Percentiles rank a stretch among this genome's conserved stretches.
Evolutionary conservation across 306 rosid species (phyloP).

Genomic region (Quercus glauca): DNA sequence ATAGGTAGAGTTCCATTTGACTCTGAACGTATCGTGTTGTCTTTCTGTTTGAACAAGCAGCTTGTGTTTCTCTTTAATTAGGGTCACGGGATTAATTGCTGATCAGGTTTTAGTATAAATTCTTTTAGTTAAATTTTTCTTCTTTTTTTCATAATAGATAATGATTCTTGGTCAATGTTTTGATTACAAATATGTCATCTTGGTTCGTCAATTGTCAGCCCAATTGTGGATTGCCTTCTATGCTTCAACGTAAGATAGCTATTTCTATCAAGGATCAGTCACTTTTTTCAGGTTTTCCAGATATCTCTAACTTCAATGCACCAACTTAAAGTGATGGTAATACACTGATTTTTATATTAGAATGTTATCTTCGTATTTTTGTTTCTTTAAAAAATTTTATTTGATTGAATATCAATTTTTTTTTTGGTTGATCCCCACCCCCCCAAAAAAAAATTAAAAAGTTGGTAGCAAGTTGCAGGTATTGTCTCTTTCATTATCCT

Average conservation of each 20-base stretch:
- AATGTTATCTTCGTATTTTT: too few relatives aligned
- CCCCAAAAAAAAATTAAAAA: constrained; percentile 10
- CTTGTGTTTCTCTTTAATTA: too few relatives aligned
- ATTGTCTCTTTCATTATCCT: constrained; percentile 36
- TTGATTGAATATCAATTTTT: too few relatives aligned
- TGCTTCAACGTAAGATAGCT: constrained; percentile 44
- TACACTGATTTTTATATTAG: background rate
- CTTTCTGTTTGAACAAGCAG: too few relatives aligned
- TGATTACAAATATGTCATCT: constrained; percentile 10
- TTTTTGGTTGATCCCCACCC: too few relatives aligned
- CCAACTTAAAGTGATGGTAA: constrained; percentile 41
- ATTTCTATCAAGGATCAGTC: constrained; percentile 39
- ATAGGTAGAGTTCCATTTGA: too few relatives aligned
- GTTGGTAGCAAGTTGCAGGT: constrained; percentile 44
- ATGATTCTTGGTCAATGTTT: constrained; percentile 13
- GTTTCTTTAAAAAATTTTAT: too few relatives aligned
- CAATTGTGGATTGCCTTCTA: constrained; percentile 37
- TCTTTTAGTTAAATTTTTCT: background rate
- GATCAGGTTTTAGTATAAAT: background rate
- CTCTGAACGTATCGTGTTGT: too few relatives aligned
- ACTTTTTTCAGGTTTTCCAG: constrained; percentile 37
- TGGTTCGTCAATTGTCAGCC: constrained; percentile 29
- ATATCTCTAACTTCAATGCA: constrained; percentile 42
- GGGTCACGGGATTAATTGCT: too few relatives aligned
- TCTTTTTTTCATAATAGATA: background rate